These are phyloP conservation scores for Suillus subaureus DNA, from an alignment of 768 basidiomycete genomes.

Conservation along the genomic window DNA sequence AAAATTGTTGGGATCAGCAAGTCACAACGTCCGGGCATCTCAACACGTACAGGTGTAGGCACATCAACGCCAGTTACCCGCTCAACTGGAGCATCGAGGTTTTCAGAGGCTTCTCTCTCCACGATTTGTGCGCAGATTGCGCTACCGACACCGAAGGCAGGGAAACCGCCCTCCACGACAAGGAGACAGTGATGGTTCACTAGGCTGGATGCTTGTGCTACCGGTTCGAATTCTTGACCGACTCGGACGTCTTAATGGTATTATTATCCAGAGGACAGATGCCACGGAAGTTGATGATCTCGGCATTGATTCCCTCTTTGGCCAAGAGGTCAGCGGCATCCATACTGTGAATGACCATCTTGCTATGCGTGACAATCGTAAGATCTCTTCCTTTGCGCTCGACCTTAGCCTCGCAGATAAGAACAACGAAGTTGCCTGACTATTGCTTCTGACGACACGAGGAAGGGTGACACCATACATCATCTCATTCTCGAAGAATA, in stretches of 20 bases:
- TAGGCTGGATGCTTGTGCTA: constrained; percentile 32
- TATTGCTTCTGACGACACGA: constrained; percentile 65
- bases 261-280: constrained; percentile 97
- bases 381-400: constrained; percentile 91
- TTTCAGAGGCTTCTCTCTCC: constrained; percentile 97
- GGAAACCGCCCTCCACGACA: constrained; percentile 98
- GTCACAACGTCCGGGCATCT: constrained; percentile 12
- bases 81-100: constrained; percentile 97
- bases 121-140: constrained; percentile 98
- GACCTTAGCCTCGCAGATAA: constrained; percentile 97
- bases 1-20: constrained; percentile 10
- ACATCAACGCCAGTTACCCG: constrained; percentile 96
- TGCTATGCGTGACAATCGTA: constrained; percentile 96
- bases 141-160: constrained; percentile 95
- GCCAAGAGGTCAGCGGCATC: constrained; percentile 92
- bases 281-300: constrained; percentile 94
- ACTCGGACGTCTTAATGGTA: constrained; percentile 77
- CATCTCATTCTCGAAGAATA: constrained; percentile 99
- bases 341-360: constrained; percentile 93
- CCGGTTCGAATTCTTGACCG: constrained; percentile 98
- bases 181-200: constrained; percentile 53
- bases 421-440: constrained; percentile 92
- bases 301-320: constrained; percentile 95
- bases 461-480: constrained; percentile 97
- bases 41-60: constrained; percentile 81